phyloP scores from a whole-genome alignment of 140 eudicot species.

The Ambrosia hybrid region DNA sequence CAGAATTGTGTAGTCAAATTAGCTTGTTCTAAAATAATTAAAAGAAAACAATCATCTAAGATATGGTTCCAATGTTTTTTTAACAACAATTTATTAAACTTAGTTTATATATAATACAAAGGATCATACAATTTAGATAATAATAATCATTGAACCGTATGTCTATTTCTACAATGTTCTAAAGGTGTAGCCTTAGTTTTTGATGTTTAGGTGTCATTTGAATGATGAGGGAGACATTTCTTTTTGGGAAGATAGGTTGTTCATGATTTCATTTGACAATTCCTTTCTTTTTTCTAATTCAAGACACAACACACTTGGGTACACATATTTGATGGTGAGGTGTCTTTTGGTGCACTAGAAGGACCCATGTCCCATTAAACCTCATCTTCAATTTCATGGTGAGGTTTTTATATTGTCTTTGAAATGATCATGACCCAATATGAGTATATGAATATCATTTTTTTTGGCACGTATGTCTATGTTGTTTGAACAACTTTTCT shows the following conservation, averaged over 20 bases:
- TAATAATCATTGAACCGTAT: not conserved
- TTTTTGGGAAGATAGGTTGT: conserved; percentile 31
- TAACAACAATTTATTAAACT: no score
- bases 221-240: conserved; percentile 44
- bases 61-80: no score
- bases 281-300: conserved; percentile 10
- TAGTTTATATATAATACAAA: no score
- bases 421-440: conserved; percentile 26
- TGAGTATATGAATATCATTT: not conserved
- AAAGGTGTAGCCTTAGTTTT: conserved; percentile 21
- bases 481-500: conserved; percentile 27
- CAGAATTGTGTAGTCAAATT: no score
- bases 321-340: conserved; percentile 25
- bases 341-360: conserved; percentile 27
- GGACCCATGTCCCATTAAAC: conserved; percentile 25
- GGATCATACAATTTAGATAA: no score
- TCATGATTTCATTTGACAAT: conserved; percentile 34
- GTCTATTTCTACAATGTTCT: conserved; percentile 52
- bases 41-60: no score
- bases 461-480: conserved; percentile 23
- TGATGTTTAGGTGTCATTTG: conserved; percentile 18
- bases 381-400: conserved; percentile 26
- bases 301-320: conserved; percentile 12
- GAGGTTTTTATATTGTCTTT: conserved; percentile 24
- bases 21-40: no score